These are phyloP conservation scores for Sporodiniella umbellata DNA, from an alignment of 371 early-diverging fungal genomes.

Conservation along the genomic window DNA sequence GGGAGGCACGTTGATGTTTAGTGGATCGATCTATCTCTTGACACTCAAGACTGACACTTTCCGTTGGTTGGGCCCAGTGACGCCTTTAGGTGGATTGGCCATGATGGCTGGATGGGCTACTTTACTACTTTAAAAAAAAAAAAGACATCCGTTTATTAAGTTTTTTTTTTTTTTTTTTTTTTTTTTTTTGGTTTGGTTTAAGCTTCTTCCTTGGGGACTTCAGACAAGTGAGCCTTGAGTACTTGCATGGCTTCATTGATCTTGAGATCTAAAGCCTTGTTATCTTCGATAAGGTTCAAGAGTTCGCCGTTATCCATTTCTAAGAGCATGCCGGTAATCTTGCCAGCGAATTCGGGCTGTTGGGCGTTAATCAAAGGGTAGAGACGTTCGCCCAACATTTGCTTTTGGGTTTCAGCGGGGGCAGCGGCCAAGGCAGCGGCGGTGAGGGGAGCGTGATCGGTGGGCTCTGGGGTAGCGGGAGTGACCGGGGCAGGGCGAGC, in stretches of 20 bases:
- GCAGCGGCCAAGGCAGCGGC: constrained; percentile 69
- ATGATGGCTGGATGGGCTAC: constrained; percentile 77
- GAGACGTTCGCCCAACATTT: constrained; percentile 81
- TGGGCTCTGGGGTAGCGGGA: constrained; percentile 15
- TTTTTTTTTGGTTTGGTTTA: no score
- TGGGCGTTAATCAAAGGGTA: constrained; percentile 70
- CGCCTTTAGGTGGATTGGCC: constrained; percentile 73
- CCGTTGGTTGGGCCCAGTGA: constrained; percentile 63
- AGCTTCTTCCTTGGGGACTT: constrained; percentile 19
- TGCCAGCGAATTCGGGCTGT: constrained; percentile 71
- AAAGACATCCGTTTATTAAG: no score
- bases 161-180: no score
- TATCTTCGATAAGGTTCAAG: constrained; percentile 70
- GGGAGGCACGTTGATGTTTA: constrained; percentile 65
- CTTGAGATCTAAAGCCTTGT: constrained; percentile 55
- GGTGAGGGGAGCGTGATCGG: constrained; percentile 38
- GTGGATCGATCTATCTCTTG: constrained; percentile 61
- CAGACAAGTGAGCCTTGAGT: constrained; percentile 75
- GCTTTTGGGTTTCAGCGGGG: constrained; percentile 76
- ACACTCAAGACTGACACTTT: constrained; percentile 43
- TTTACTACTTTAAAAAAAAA: constrained; percentile 39
- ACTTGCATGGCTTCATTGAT: constrained; percentile 88
- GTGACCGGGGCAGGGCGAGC: constrained; percentile 22
- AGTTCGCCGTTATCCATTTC: constrained; percentile 90
- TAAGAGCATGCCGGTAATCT: constrained; percentile 93